Evolutionary conservation across 208 protist species (phyloP), one percentile per base, ranked within the genome.

Genomic region (Angomonas desouzai): DNA sequence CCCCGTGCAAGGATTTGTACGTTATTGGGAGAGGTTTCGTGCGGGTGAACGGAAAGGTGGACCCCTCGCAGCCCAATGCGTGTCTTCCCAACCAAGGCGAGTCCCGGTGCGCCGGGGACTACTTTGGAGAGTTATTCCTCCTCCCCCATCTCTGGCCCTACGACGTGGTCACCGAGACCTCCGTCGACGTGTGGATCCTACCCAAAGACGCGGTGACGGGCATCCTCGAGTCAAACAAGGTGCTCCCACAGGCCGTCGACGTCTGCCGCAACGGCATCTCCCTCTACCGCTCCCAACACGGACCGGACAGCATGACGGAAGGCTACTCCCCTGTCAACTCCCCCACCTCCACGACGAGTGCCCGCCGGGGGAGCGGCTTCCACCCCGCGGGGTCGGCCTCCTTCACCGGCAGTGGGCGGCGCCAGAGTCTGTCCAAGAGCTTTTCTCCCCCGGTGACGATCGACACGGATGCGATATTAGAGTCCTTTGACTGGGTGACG

Each of bases 41-140:
- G 18, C 56, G 57, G 32, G 55, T 94, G 56, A 43, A 43, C 1
- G 60, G 43, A 23, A 18, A 10, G 48, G 36, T 53, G n/a, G 27
- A 62, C 22, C 56, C 38, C 7, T 33, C 32, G 10, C 9, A 4
- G 1, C 11, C 47, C 16, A 23, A 29, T 20, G n/a, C 55, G 1
- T 48, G 27, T 22, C 36, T 16, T 16, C 27, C 23, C 38, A 25
- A n/a, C 38, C 51, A 48, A 34, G 45, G 74, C 22, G 81, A 83
- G 64, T 48, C 57, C 29, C 69, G 80, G 60, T 75, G 75, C 60
- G 64, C 75, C 0, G 85, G 85, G 13, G 85, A 83, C 33, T 93
- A 79, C 64, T 74, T 96, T 38, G 89, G 89, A 13, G 86, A 93
- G 64, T 56, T 89, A 0, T 96, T 85, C 55, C 74, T 96, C 36